Base-by-base conservation (phyloP, 441 rosid genomes). In the Raphanus hybrid region DNA sequence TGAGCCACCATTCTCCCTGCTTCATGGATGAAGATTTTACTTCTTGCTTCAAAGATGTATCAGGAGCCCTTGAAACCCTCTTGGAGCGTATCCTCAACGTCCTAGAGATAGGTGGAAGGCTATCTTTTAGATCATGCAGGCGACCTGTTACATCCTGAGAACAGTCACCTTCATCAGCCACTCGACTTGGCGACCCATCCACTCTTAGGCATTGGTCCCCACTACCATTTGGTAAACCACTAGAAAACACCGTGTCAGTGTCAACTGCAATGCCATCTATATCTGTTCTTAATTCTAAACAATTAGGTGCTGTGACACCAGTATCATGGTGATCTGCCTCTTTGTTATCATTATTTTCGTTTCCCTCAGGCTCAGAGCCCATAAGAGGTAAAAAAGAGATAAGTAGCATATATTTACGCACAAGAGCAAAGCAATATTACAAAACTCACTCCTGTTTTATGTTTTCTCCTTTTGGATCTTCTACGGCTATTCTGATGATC, bases 401-500 rank as follows among this genome's bases (percentile, higher is more conserved):
- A 69, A 79, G 71, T 57, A 55, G 32, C 62, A 35, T 23, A 74
- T 68, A 41, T 62, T 41, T 29, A 29, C 10, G 54, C 71, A 54
- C 59, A 64, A 55, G 34, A 73, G n/a, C 54, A 62, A 69, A 62
- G 23, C 8, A 43, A 65, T 37, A 71, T 34, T 68, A 58, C 64
- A 18, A 57, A 72, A 79, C 92, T 86, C 81, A 88, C 99, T 81
- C 89, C 91, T 72, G 83, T 86, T 84, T 88, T 91, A 29, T 75
- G 91, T 35, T 87, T 91, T 81, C 87, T 88, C 85, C 94, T 85
- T 76, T 84, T 88, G 73, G 96, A 91, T 85, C 91, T 86, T 78
- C 93, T 91, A 72, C 83, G 83, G 74, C 78, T 75, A 79, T 92
- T 96, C 79, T 80, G 85, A 67, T 84, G 79, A 77, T 78, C 85